phyloP scores from a whole-genome alignment of 1,284 basidiomycete species.

The Phenoliferia sp. region DNA sequence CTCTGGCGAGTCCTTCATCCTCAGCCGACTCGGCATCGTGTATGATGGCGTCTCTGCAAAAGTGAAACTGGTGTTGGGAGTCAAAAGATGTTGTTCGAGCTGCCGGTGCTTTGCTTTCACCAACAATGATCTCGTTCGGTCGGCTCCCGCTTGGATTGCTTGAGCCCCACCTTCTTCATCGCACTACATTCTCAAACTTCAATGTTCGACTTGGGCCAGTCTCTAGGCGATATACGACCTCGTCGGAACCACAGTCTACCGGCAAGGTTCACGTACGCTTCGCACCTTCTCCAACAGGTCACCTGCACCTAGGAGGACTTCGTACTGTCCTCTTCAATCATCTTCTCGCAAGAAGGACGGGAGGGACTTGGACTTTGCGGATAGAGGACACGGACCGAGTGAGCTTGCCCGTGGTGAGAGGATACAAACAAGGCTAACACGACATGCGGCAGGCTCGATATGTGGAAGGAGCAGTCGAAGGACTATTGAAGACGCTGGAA shows the following conservation, averaged over 20 bases:
- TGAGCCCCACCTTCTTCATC: not conserved
- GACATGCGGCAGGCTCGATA: slow-evolving; percentile 56
- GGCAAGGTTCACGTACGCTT: slow-evolving; percentile 61
- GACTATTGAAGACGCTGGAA: slow-evolving; percentile 65
- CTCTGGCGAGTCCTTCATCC: slow-evolving; percentile 24
- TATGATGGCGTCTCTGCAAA: not conserved
- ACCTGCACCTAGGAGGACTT: slow-evolving; percentile 91
- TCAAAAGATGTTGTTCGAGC: not conserved
- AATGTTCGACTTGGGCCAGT: too few species aligned
- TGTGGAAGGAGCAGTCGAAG: slow-evolving; percentile 77
- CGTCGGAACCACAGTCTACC: too few species aligned
- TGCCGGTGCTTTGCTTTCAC: not conserved
- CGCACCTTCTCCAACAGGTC: slow-evolving; percentile 93
- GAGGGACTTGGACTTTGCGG: slow-evolving; percentile 82
- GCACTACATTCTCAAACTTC: not conserved
- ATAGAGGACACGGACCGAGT: slow-evolving; percentile 86
- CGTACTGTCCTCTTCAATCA: slow-evolving; percentile 93
- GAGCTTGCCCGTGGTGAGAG: not conserved
- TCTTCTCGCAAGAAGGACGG: slow-evolving; percentile 70
- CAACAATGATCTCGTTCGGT: not conserved
- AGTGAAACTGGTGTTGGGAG: not conserved
- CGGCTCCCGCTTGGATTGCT: not conserved
- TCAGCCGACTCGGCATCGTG: slow-evolving; percentile 12
- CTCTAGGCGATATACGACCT: too few species aligned
- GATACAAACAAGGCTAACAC: not conserved